A percentile compares a stretch with the other conserved stretches of the same genome.
phyloP scores from a whole-genome alignment of 1,284 basidiomycete genomes.

The Ustilago sp. region DNA sequence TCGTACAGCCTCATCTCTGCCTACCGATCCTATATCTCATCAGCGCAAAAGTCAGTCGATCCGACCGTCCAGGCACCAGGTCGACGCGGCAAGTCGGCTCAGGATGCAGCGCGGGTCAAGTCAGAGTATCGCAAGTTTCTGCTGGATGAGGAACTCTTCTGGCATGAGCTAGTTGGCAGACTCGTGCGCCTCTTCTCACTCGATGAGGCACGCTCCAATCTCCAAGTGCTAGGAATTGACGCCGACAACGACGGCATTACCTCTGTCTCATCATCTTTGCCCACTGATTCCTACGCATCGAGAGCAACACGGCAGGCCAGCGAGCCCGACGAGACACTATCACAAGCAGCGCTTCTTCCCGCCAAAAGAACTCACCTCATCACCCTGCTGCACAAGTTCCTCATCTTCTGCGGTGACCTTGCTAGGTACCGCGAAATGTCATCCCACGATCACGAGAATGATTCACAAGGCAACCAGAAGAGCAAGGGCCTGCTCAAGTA shows the following conservation, averaged over 20 bases:
- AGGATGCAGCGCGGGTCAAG: conserved; percentile 43
- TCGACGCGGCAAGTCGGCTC: conserved; percentile 37
- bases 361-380: conserved; percentile 54
- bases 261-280: conserved; percentile 36
- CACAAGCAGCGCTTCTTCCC: conserved; percentile 48
- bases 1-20: conserved; percentile 60
- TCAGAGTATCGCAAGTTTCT: conserved; percentile 60
- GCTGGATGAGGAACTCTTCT: conserved; percentile 58
- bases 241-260: conserved; percentile 45
- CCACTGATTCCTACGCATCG: conserved; percentile 40
- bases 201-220: conserved; percentile 53
- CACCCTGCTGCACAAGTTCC: conserved; percentile 81
- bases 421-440: conserved; percentile 92
- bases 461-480: conserved; percentile 18
- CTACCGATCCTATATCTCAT: conserved; percentile 53
- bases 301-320: conserved; percentile 34
- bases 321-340: conserved; percentile 45
- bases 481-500: conserved; percentile 21
- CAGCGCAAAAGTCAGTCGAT: conserved; percentile 48
- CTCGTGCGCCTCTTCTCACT: conserved; percentile 60
- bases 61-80: conserved; percentile 28
- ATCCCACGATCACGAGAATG: conserved; percentile 35
- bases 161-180: conserved; percentile 58
- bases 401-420: conserved; percentile 93
- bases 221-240: conserved; percentile 53